These are phyloP conservation scores for Populus trichocarpa DNA, from an alignment of 441 rosid species.

Conservation along the genomic window DNA sequence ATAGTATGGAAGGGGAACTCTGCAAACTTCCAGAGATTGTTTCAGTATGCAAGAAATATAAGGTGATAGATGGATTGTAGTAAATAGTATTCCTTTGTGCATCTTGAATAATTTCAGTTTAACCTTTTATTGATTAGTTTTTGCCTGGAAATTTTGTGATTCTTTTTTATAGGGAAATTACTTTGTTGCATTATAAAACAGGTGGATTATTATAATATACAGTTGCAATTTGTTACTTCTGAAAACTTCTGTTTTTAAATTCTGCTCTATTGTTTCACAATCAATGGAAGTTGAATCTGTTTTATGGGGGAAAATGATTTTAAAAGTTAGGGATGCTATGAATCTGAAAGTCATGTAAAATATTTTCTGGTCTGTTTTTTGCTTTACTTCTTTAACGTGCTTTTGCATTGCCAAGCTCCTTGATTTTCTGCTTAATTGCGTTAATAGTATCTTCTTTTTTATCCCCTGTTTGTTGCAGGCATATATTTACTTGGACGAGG, in stretches of 20 bases:
- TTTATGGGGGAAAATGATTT: neutral
- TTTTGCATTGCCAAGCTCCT: neutral
- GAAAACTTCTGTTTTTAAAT: neutral
- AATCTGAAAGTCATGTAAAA: neutral
- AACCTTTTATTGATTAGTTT: neutral
- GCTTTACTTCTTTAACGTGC: neutral
- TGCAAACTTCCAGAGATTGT: conserved; percentile 82
- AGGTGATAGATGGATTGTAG: conserved; percentile 40
- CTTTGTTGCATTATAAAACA: neutral
- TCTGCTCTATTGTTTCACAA: neutral
- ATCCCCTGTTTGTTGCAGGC: neutral
- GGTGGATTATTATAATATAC: neutral
- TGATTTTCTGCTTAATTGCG: neutral
- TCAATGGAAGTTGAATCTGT: neutral
- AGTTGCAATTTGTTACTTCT: neutral
- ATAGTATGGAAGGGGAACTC: conserved; percentile 90
- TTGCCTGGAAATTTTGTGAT: neutral
- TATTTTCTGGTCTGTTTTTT: neutral
- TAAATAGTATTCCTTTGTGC: neutral
- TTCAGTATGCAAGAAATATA: conserved; percentile 79
- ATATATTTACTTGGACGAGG: conserved; percentile 55
- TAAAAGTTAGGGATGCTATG: neutral
- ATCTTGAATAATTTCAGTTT: neutral
- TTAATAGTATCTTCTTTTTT: neutral
- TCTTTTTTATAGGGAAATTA: neutral